Conservation (phyloP, 1,139 yeast genomes). For the Candida tetrigidarum region DNA sequence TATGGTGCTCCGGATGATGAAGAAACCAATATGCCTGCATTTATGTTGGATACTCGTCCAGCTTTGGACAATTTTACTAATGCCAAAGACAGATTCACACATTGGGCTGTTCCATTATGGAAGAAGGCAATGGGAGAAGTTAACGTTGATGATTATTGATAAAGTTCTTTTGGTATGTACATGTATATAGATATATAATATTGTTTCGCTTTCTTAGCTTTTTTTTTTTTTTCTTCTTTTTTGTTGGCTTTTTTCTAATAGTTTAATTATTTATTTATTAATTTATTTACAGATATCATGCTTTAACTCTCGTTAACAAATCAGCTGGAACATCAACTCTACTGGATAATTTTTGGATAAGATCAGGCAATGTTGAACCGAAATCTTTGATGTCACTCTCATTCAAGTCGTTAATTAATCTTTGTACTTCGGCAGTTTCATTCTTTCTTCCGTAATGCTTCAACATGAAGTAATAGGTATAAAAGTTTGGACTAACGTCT, state of each 20-base stretch:
- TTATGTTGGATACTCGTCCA: slow-evolving; percentile 92
- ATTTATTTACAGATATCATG: slow-evolving; percentile 11
- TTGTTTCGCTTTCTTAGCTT: no score
- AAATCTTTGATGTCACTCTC: slow-evolving; percentile 29
- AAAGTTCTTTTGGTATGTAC: not conserved
- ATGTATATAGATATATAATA: slow-evolving; percentile 1
- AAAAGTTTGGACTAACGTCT: slow-evolving; percentile 54
- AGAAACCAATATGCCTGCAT: slow-evolving; percentile 86
- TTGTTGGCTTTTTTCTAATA: not conserved
- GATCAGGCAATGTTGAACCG: slow-evolving; percentile 45
- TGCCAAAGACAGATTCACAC: slow-evolving; percentile 67
- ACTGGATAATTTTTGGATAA: slow-evolving; percentile 19
- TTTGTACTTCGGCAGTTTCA: slow-evolving; percentile 37
- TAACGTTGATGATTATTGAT: slow-evolving; percentile 15
- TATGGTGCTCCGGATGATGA: slow-evolving; percentile 93
- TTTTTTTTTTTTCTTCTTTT: slow-evolving; percentile 1
- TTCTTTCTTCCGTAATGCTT: slow-evolving; percentile 41
- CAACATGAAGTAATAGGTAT: slow-evolving; percentile 59
- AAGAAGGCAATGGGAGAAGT: slow-evolving; percentile 49
- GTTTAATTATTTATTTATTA: not conserved
- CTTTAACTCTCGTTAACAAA: slow-evolving; percentile 7
- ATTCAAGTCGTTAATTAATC: slow-evolving; percentile 40
- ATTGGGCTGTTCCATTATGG: slow-evolving; percentile 50
- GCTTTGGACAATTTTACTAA: slow-evolving; percentile 75
- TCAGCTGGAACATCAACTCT: slow-evolving; percentile 9